phyloP scores from a whole-genome alignment of 352 stramenopile genomes.

The Vaucheria bursata region DNA sequence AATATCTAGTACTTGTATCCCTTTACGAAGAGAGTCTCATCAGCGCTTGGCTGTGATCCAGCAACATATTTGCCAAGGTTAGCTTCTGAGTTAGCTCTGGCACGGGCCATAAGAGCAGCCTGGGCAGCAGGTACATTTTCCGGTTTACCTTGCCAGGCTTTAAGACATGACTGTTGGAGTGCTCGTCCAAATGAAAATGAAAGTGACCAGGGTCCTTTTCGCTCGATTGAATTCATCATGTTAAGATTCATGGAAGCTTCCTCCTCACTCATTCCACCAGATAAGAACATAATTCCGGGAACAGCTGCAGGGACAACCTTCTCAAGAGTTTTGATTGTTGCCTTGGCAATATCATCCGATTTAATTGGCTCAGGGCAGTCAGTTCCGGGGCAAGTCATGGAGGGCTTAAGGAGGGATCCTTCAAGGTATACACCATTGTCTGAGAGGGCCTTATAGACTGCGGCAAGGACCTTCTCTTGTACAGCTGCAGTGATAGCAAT shows the following conservation, averaged over 20 bases:
- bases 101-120: conserved; percentile 54
- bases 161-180: conserved; percentile 55
- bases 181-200: conserved; percentile 60
- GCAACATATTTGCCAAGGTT: conserved; percentile 59
- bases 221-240: conserved; percentile 55
- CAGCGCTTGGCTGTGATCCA: conserved; percentile 55
- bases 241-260: conserved; percentile 60
- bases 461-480: conserved; percentile 57
- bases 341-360: conserved; percentile 52
- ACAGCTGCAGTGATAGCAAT: conserved; percentile 59
- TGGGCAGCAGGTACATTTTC: conserved; percentile 58
- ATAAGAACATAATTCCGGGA: conserved; percentile 59
- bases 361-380: conserved; percentile 51
- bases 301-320: conserved; percentile 55
- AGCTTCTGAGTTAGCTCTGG: conserved; percentile 59
- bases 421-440: conserved; percentile 61
- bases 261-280: conserved; percentile 59
- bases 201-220: conserved; percentile 54
- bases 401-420: conserved; percentile 63
- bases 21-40: conserved; percentile 60
- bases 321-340: conserved; percentile 56
- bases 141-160: conserved; percentile 58
- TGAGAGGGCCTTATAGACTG: conserved; percentile 59
- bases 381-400: conserved; percentile 58
- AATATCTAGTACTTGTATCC: conserved; percentile 62